Conservation (phyloP, 2,329 filamentous ascomycete species). For the Bipolaris cookei region DNA sequence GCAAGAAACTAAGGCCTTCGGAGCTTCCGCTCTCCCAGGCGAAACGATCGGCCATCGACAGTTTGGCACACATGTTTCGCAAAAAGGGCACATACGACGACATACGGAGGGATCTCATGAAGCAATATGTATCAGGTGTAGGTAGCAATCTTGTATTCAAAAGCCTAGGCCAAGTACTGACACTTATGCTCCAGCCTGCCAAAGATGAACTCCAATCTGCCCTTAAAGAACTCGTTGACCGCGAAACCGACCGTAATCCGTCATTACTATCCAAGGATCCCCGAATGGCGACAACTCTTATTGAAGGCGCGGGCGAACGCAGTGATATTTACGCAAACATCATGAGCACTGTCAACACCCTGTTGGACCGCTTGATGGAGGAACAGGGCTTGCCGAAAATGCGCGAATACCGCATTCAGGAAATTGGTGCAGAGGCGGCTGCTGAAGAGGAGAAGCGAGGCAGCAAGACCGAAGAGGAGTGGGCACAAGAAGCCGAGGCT, state of each 20-base stretch:
- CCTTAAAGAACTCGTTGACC: conserved; percentile 72
- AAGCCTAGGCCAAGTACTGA: background rate
- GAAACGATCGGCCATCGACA: conserved; percentile 76
- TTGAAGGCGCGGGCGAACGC: conserved; percentile 79
- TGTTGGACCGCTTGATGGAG: conserved; percentile 69
- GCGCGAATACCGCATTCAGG: conserved; percentile 69
- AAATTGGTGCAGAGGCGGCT: conserved; percentile 73
- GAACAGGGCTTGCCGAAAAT: conserved; percentile 71
- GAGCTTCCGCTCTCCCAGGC: conserved; percentile 76
- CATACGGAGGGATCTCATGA: conserved; percentile 77
- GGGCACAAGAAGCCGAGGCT: conserved; percentile 69
- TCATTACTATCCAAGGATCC: conserved; percentile 75
- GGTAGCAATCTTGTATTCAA: conserved; percentile 43
- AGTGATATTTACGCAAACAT: conserved; percentile 77
- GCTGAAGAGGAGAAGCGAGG: conserved; percentile 69
- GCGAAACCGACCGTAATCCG: conserved; percentile 77
- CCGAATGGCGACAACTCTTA: conserved; percentile 73
- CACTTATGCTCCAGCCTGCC: conserved; percentile 62
- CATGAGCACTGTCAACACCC: conserved; percentile 68
- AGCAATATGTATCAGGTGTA: conserved; percentile 75
- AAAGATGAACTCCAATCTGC: conserved; percentile 70
- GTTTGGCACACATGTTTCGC: conserved; percentile 79
- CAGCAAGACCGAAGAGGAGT: conserved; percentile 75
- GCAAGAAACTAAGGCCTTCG: conserved; percentile 72
- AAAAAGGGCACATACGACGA: conserved; percentile 85